Percentiles rank a stretch among this genome's conserved stretches.
Conservation (phyloP, 192 early-diverging fungal genomes). For the Backusella australiensis region DNA sequence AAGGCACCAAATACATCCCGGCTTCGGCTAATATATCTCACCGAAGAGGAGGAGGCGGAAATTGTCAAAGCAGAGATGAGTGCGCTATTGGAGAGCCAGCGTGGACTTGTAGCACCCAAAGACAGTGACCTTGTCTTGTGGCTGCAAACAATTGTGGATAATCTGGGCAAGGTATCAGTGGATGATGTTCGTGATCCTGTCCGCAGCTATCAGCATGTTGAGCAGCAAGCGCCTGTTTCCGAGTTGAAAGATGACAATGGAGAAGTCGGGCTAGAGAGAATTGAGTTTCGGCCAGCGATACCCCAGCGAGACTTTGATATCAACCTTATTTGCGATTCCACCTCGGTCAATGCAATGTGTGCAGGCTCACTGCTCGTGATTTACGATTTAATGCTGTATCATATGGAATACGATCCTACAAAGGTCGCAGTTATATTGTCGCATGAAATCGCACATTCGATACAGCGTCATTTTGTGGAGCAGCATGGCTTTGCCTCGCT, state of each 20-base stretch:
- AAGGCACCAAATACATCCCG: slow-evolving; percentile 54
- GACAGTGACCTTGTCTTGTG: slow-evolving; percentile 30
- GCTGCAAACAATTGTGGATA: slow-evolving; percentile 33
- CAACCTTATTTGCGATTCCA: slow-evolving; percentile 33
- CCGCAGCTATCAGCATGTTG: slow-evolving; percentile 1
- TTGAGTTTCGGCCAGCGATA: background rate
- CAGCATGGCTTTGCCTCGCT: slow-evolving; percentile 51
- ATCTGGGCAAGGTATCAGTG: slow-evolving; percentile 18
- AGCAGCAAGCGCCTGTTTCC: background rate
- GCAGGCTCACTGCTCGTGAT: slow-evolving; percentile 29
- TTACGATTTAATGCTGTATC: slow-evolving; percentile 34
- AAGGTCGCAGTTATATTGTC: slow-evolving; percentile 49
- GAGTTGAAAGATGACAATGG: background rate
- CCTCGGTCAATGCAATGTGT: slow-evolving; percentile 38
- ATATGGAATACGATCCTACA: slow-evolving; percentile 42
- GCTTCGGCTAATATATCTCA: slow-evolving; percentile 46
- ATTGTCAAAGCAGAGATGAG: slow-evolving; percentile 34
- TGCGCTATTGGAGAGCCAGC: slow-evolving; percentile 18
- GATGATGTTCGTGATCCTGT: slow-evolving; percentile 37
- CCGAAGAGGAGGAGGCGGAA: slow-evolving; percentile 48
- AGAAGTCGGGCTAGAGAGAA: background rate
- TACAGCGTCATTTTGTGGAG: slow-evolving; percentile 57
- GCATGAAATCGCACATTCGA: slow-evolving; percentile 56
- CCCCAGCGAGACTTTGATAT: slow-evolving; percentile 21
- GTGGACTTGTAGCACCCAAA: slow-evolving; percentile 18